These are phyloP conservation scores for Aspergillus hiratsukae DNA, from an alignment of 2,329 filamentous ascomycete genomes.

Conservation along the genomic window DNA sequence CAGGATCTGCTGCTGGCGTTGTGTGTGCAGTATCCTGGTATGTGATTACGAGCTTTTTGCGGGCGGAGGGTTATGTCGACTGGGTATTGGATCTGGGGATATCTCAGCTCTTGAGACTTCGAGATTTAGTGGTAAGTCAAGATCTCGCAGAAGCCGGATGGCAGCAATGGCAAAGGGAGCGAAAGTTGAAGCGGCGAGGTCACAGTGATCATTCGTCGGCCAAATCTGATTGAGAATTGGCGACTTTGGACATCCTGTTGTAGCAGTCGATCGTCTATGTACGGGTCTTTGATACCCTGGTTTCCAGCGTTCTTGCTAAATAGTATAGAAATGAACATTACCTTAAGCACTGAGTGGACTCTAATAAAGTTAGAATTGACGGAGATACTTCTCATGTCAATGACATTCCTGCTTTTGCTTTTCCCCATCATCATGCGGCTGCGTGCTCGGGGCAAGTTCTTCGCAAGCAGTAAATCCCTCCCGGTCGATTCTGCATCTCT, in stretches of 20 bases:
- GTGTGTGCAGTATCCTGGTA: conserved; percentile 78
- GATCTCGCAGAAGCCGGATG: conserved; percentile 88
- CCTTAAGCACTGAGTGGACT: background rate
- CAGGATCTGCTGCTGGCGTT: conserved; percentile 67
- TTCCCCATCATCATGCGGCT: background rate
- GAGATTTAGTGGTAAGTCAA: conserved; percentile 82
- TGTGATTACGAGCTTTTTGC: conserved; percentile 59
- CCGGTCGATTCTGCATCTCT: background rate
- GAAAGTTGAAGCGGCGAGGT: conserved; percentile 30
- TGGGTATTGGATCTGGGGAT: conserved; percentile 66
- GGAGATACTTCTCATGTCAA: background rate
- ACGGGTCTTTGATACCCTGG: background rate
- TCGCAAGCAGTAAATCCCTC: background rate
- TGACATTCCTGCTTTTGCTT: background rate
- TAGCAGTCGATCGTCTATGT: background rate
- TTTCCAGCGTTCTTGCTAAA: background rate
- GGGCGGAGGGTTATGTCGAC: conserved; percentile 64
- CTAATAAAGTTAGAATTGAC: background rate
- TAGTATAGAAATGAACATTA: background rate
- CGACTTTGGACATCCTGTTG: background rate
- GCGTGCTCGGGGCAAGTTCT: background rate
- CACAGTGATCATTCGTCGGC: conserved; percentile 15
- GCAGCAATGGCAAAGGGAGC: conserved; percentile 75
- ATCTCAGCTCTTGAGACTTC: conserved; percentile 63
- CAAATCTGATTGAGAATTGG: conserved; percentile 25